Conservation (phyloP, 2,329 filamentous ascomycete species). For the Colletotrichum sp. region DNA sequence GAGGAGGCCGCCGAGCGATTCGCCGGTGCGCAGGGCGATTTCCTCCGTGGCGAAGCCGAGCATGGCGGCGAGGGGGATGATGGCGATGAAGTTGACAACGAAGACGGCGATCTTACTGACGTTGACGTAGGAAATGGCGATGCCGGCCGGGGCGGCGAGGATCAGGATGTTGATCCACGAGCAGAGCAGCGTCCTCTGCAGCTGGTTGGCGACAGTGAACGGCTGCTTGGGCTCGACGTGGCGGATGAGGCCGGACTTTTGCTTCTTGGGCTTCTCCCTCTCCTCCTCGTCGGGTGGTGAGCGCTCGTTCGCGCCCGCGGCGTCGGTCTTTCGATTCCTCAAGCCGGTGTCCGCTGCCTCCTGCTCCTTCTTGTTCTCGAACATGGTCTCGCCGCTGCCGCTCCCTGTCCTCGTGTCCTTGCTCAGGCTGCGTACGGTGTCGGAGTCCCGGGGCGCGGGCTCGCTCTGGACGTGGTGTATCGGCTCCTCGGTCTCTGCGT, state of each 20-base stretch:
- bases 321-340: constrained; percentile 33
- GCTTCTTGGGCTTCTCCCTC: constrained; percentile 45
- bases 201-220: constrained; percentile 68
- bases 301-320: constrained; percentile 25
- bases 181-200: constrained; percentile 76
- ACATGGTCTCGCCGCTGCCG: constrained; percentile 24
- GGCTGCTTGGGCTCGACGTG: constrained; percentile 55
- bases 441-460: constrained; percentile 29
- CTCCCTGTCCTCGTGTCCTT: constrained; percentile 16
- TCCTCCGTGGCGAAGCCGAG: constrained; percentile 91
- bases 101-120: constrained; percentile 72
- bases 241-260: constrained; percentile 46
- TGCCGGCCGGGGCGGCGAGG: constrained; percentile 78
- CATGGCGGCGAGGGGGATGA: constrained; percentile 87
- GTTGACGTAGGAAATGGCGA: constrained; percentile 71
- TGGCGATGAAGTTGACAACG: constrained; percentile 91
- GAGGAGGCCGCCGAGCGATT: constrained; percentile 85
- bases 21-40: constrained; percentile 80
- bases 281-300: constrained; percentile 27
- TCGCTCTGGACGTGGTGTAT: constrained; percentile 41
- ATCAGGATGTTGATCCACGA: constrained; percentile 89
- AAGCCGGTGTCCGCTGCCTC: constrained; percentile 25
- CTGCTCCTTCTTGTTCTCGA: constrained; percentile 25
- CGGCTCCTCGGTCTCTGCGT: constrained; percentile 30
- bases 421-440: constrained; percentile 25